phyloP scores from a whole-genome alignment of 2,329 filamentous ascomycete genomes.

The Chaetomiaceae sp. region DNA sequence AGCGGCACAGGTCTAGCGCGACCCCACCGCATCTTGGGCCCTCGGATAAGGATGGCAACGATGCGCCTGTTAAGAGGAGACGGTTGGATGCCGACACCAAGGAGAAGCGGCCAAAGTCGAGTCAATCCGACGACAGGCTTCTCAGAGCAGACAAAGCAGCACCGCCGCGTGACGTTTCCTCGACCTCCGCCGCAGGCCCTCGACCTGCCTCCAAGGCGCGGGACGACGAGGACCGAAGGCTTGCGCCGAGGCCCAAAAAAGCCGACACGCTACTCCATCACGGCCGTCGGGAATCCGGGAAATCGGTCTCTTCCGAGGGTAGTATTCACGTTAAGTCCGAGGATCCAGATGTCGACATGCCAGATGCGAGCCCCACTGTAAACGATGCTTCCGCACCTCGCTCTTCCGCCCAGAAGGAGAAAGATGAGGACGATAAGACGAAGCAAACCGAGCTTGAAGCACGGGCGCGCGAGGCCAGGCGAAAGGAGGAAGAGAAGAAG shows the following conservation, averaged over 20 bases:
- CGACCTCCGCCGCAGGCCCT: constrained; percentile 22
- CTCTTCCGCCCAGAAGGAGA: constrained; percentile 26
- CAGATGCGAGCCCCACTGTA: constrained; percentile 37
- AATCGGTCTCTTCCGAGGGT: constrained; percentile 41
- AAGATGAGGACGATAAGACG: constrained; percentile 33
- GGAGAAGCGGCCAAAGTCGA: constrained; percentile 44
- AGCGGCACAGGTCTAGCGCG: constrained; percentile 55
- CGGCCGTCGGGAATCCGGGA: constrained; percentile 41
- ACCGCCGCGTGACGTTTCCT: constrained; percentile 37
- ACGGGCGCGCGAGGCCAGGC: constrained; percentile 21
- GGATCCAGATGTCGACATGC: constrained; percentile 54
- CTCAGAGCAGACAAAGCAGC: constrained; percentile 41
- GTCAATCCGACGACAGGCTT: constrained; percentile 43
- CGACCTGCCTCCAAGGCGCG: constrained; percentile 36
- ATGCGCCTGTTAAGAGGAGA: constrained; percentile 51
- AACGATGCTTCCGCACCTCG: constrained; percentile 29
- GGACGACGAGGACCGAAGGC: constrained; percentile 41
- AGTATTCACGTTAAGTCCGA: constrained; percentile 56
- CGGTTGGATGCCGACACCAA: constrained; percentile 52
- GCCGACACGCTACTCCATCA: constrained; percentile 32
- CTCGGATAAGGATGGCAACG: constrained; percentile 49
- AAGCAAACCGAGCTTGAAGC: constrained; percentile 33
- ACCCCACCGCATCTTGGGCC: constrained; percentile 53
- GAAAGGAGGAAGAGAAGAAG: constrained; percentile 29
- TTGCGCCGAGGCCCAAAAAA: constrained; percentile 37